These are phyloP conservation scores for Aspergillus candidus DNA, from an alignment of 2,329 filamentous ascomycete species.

Conservation along the genomic window DNA sequence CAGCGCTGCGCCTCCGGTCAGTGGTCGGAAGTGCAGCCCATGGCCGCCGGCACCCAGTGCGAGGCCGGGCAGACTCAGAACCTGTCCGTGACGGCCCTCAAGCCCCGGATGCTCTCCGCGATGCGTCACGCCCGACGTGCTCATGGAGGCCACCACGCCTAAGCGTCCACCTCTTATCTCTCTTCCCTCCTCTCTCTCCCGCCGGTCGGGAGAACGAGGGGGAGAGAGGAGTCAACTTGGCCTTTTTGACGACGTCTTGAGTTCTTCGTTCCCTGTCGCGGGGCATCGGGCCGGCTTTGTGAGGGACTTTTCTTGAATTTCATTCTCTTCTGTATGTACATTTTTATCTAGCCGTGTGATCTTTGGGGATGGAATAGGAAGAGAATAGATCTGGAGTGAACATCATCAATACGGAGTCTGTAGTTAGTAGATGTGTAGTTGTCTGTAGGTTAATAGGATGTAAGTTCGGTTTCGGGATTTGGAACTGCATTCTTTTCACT, in stretches of 20 bases:
- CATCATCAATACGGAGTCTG: too few species aligned
- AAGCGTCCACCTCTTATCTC: constrained; percentile 1
- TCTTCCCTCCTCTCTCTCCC: too few species aligned
- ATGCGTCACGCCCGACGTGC: constrained; percentile 26
- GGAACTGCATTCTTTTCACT: too few species aligned
- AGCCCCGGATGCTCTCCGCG: constrained; percentile 21
- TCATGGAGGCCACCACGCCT: constrained; percentile 20
- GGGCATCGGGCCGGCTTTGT: constrained; percentile 1
- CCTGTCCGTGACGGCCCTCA: constrained; percentile 21
- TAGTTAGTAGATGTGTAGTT: too few species aligned
- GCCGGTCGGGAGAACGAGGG: constrained; percentile 1
- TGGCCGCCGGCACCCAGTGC: constrained; percentile 53
- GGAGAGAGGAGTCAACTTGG: constrained; percentile 3
- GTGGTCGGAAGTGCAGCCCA: constrained; percentile 47
- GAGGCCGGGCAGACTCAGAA: constrained; percentile 29
- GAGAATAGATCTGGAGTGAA: background rate
- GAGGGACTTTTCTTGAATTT: constrained; percentile 4
- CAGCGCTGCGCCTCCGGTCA: constrained; percentile 57
- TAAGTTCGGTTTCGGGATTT: too few species aligned
- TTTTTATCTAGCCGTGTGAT: constrained; percentile 1
- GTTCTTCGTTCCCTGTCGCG: constrained; percentile 11
- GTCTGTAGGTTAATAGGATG: too few species aligned
- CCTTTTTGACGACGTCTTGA: background rate
- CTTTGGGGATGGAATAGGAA: background rate
- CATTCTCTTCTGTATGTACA: constrained; percentile 11